Conservation (phyloP, 2,329 filamentous ascomycete genomes). For the Aspergillus melleus region DNA sequence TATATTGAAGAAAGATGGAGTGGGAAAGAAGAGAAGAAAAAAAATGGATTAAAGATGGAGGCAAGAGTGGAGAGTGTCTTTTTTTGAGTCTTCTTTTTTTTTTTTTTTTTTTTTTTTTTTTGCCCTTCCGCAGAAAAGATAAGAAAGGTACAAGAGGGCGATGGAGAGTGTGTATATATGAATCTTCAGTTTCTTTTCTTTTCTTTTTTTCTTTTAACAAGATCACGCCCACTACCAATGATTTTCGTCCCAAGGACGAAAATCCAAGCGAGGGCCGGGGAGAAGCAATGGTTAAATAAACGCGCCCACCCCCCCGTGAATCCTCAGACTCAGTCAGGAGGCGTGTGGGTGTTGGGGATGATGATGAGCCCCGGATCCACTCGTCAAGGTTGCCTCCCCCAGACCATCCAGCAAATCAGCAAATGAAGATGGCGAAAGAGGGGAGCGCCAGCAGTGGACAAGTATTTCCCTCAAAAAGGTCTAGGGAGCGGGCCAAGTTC, state of each 20-base stretch:
- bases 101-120: constrained; percentile 16
- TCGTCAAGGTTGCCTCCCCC: constrained; percentile 28
- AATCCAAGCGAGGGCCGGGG: constrained; percentile 23
- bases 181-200: not conserved
- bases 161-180: constrained; percentile 1
- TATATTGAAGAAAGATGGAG: not conserved
- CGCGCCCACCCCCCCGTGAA: not conserved
- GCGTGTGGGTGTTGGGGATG: constrained; percentile 23
- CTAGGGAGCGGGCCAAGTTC: constrained; percentile 20
- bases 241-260: constrained; percentile 22
- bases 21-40: not conserved
- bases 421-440: constrained; percentile 1
- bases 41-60: constrained; percentile 2
- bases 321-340: constrained; percentile 18
- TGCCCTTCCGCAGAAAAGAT: not conserved
- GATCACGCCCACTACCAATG: not conserved
- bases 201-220: constrained; percentile 1
- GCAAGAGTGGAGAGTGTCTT: constrained; percentile 27
- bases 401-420: constrained; percentile 20
- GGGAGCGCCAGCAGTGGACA: constrained; percentile 8
- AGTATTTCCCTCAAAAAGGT: constrained; percentile 12
- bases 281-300: constrained; percentile 30
- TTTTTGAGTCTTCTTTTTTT: constrained; percentile 9
- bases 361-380: constrained; percentile 25
- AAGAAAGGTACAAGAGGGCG: not conserved